Evolutionary conservation across 2,329 filamentous ascomycete species (phyloP).

Genomic region (Parastagonospora avenae): DNA sequence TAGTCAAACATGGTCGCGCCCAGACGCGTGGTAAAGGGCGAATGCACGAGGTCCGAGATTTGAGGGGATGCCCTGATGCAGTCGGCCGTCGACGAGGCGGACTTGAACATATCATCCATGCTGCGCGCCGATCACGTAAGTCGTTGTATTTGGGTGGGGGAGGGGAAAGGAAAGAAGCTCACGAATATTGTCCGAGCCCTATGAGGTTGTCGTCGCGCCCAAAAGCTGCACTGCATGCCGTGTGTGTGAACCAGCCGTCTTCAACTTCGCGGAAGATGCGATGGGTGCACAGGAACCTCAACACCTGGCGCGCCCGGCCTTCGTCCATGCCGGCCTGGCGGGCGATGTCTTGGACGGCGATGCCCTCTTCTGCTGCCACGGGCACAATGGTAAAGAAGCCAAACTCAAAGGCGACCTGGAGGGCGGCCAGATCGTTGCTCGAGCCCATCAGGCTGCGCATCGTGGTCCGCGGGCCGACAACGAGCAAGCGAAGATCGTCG

Average conservation of each 20-base stretch:
- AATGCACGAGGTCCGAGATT: constrained; percentile 7
- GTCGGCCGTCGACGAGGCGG: constrained; percentile 23
- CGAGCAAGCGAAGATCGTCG: no score
- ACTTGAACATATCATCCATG: constrained; percentile 37
- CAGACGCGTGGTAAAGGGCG: constrained; percentile 30
- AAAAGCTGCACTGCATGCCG: constrained; percentile 13
- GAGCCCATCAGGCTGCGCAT: no score
- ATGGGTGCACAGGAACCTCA: constrained; percentile 20
- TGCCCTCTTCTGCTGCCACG: constrained; percentile 6
- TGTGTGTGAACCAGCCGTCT: constrained; percentile 26
- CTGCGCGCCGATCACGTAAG: neutral
- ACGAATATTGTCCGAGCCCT: constrained; percentile 22
- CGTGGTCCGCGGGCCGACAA: no score
- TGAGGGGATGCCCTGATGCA: constrained; percentile 15
- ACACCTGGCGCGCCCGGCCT: constrained; percentile 15
- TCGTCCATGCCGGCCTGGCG: constrained; percentile 17
- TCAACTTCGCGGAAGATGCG: constrained; percentile 22
- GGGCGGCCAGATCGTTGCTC: constrained; percentile 26
- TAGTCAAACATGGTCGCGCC: constrained; percentile 30
- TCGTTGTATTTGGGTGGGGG: no score
- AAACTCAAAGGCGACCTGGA: constrained; percentile 25
- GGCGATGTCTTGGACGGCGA: constrained; percentile 14
- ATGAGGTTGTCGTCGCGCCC: constrained; percentile 16
- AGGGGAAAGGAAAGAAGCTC: no score
- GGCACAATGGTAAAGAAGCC: constrained; percentile 22